Conservation (phyloP, 2,329 filamentous ascomycete genomes). For the Bipolaris oryzae region DNA sequence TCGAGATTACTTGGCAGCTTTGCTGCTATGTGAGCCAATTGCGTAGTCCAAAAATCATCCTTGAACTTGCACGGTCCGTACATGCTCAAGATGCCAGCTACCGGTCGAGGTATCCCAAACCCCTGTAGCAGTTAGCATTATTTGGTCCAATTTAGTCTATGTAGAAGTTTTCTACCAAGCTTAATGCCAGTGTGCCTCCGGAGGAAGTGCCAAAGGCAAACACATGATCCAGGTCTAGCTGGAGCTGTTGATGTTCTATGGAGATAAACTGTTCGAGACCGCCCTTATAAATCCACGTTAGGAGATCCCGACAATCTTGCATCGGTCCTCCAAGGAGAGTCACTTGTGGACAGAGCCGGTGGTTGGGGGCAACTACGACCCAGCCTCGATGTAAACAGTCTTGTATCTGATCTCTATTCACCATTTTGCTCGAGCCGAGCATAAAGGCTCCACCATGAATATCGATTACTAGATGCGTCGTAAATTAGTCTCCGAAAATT, state of each 20-base stretch:
- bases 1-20: neutral
- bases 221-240: constrained; percentile 9
- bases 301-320: constrained; percentile 19
- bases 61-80: constrained; percentile 25
- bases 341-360: constrained; percentile 23
- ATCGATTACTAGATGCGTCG: neutral
- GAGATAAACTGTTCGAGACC: constrained; percentile 9
- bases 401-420: constrained; percentile 22
- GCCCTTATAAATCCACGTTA: constrained; percentile 20
- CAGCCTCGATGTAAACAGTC: constrained; percentile 20
- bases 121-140: constrained; percentile 5
- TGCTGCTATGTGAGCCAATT: constrained; percentile 1
- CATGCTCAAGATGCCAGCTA: constrained; percentile 22
- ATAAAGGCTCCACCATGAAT: neutral
- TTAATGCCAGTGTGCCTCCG: constrained; percentile 21
- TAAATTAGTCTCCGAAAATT: neutral
- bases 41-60: constrained; percentile 17
- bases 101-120: constrained; percentile 7
- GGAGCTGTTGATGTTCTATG: neutral
- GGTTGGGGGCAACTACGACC: constrained; percentile 20
- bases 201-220: constrained; percentile 22
- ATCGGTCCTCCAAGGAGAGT: constrained; percentile 22
- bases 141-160: neutral
- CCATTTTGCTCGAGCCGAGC: constrained; percentile 7
- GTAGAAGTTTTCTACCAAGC: constrained; percentile 8